A percentile compares a stretch with the other conserved stretches of the same genome.
phyloP scores from a whole-genome alignment of 441 rosid genomes.

The Pelargonium australe region DNA sequence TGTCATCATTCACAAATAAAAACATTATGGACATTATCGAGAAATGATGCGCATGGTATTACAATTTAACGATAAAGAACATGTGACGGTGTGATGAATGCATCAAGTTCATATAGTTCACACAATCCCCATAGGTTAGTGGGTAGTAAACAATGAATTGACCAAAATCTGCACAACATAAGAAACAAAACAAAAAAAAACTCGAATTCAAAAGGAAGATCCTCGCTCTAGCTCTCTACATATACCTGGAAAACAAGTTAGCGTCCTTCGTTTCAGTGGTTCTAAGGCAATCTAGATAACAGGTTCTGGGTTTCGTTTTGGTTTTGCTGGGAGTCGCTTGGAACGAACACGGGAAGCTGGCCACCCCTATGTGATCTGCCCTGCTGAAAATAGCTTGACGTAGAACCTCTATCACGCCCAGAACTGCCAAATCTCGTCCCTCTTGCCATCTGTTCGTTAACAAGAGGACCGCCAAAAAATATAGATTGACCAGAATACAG shows the following conservation, averaged over 20 bases:
- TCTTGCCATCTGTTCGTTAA: constrained; percentile 38
- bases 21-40: too few species aligned
- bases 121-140: background rate
- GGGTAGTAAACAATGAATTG: background rate
- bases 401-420: constrained; percentile 35
- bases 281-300: constrained; percentile 41
- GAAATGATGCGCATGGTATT: background rate
- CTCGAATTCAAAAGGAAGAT: constrained; percentile 1
- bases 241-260: constrained; percentile 6
- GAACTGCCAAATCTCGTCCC: constrained; percentile 32
- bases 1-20: too few species aligned
- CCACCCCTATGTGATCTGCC: constrained; percentile 68
- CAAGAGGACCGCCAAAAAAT: constrained; percentile 59
- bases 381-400: constrained; percentile 43
- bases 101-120: background rate
- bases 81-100: background rate
- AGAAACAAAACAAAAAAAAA: constrained; percentile 1
- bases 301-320: constrained; percentile 33
- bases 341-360: constrained; percentile 83
- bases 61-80: background rate
- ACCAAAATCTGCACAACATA: constrained; percentile 15
- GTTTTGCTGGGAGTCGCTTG: constrained; percentile 56
- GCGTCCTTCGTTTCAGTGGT: constrained; percentile 8
- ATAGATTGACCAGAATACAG: constrained; percentile 49
- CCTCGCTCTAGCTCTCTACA: constrained; percentile 13